Evolutionary conservation across 257 asterid species (phyloP), one percentile per base, ranked within the genome.

Genomic region (Lycium barbarum): DNA sequence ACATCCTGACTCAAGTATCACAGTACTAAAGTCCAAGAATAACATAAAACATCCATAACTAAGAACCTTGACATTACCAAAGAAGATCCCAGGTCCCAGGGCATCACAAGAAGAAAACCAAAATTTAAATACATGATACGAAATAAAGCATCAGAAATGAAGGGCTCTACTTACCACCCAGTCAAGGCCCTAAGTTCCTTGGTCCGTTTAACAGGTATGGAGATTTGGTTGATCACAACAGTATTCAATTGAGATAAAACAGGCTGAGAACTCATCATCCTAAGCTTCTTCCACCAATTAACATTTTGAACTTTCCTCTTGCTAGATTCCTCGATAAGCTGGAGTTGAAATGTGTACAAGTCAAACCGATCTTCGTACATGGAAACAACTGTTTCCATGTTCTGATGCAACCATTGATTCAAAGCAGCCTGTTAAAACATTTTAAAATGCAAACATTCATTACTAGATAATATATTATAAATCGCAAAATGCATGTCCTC

Each of bases 331-430:
- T 90, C 91, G 82, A 92, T 58, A 68, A 86, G 80, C 83, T 87
- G 91, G 62, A 90, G 88, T 83, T 91, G 87, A 87, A 96, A 91
- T 83, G 95, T 92, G 85, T 89, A 86, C 81, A 96, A 91, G 81
- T 93, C 98, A 89, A 96, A 96, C 87, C 89, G 94, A 80, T 96
- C 99, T 85, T 96, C 99, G 45, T 92, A 96, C 99, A 96, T 96
- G 20, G 97, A 96, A 71, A 90, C 97, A 87, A 96, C 94, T 45
- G 98, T 97, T 58, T 89, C 95, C 98, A 95, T 91, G 91, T 96
- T 96, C 87, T 93, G 98, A 88, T 92, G 98, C 90, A 95, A 83
- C 99, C 98, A 96, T 83, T 92, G 97, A 84, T 92, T 91, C 89
- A 95, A 67, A 43, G 93, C 98, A 85, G 92, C 99, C 99, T 96